Conservation (phyloP, 495 filamentous ascomycete genomes). For the Tetracladium setigerum region DNA sequence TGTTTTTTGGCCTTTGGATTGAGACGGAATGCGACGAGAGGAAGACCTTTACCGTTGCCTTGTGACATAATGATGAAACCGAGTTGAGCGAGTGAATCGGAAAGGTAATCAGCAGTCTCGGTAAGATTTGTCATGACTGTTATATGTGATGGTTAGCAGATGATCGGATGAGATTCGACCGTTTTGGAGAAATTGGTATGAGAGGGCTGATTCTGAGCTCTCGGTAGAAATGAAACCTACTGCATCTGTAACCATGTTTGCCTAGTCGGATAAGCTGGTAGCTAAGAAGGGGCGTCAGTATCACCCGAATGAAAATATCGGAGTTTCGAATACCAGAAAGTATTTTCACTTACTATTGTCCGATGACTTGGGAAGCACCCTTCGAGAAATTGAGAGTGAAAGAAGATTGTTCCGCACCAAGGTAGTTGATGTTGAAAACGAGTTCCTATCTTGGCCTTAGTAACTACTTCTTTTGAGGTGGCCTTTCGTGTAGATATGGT, state of each 20-base stretch:
- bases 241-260: constrained; percentile 76
- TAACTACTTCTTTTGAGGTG: too few species aligned
- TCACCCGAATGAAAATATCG: too few species aligned
- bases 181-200: too few species aligned
- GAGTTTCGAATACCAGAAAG: constrained; percentile 1
- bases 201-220: too few species aligned
- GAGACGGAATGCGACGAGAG: constrained; percentile 79
- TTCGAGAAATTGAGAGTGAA: constrained; percentile 98
- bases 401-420: constrained; percentile 88
- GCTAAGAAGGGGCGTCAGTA: too few species aligned
- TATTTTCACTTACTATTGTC: constrained; percentile 52
- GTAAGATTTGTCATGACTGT: constrained; percentile 73
- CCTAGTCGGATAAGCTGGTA: constrained; percentile 91
- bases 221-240: constrained; percentile 23
- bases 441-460: constrained; percentile 42
- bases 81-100: constrained; percentile 55
- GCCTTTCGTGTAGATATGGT: too few species aligned
- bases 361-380: constrained; percentile 85
- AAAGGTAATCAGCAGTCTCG: constrained; percentile 73
- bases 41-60: constrained; percentile 63
- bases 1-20: constrained; percentile 40
- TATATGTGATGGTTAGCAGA: neutral
- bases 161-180: too few species aligned
- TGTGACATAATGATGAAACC: constrained; percentile 85
- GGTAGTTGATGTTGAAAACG: constrained; percentile 97